Percentiles rank a stretch among this genome's conserved stretches.
Evolutionary conservation across 2,329 filamentous ascomycete species (phyloP).

Genomic region (Neofusicoccum sp.): DNA sequence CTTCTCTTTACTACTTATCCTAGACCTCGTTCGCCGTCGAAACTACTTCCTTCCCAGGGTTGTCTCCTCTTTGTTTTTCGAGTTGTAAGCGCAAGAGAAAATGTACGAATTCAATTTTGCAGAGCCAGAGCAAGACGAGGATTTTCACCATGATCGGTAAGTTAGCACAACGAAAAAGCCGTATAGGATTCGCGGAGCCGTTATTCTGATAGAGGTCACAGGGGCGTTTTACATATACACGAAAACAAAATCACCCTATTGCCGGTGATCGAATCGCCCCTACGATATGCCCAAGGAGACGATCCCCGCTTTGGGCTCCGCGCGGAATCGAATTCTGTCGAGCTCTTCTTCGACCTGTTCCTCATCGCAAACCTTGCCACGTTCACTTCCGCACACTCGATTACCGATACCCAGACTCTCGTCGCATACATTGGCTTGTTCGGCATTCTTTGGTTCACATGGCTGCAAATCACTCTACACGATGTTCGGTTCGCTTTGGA

Average conservation of each 20-base stretch:
- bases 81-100: too few species aligned
- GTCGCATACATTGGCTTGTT: conserved; percentile 49
- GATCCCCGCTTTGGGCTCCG: conserved; percentile 1
- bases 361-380: conserved; percentile 62
- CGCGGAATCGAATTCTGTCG: conserved; percentile 34
- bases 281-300: background rate
- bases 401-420: conserved; percentile 41
- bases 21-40: background rate
- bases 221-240: background rate
- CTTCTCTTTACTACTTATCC: background rate
- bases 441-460: conserved; percentile 61
- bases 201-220: background rate
- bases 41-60: background rate
- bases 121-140: background rate
- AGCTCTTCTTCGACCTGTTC: conserved; percentile 57
- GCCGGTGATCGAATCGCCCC: background rate
- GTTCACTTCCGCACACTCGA: conserved; percentile 54
- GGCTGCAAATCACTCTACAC: conserved; percentile 59
- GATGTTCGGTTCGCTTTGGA: conserved; percentile 63
- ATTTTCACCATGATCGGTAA: background rate
- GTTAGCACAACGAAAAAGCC: background rate
- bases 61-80: too few species aligned
- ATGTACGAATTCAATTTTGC: conserved; percentile 7
- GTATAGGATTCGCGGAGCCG: background rate
- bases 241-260: background rate